Evolutionary conservation across 164 flowering plant species (phyloP), one percentile per base, ranked within the genome.

Genomic region (Liriodendron chinense): DNA sequence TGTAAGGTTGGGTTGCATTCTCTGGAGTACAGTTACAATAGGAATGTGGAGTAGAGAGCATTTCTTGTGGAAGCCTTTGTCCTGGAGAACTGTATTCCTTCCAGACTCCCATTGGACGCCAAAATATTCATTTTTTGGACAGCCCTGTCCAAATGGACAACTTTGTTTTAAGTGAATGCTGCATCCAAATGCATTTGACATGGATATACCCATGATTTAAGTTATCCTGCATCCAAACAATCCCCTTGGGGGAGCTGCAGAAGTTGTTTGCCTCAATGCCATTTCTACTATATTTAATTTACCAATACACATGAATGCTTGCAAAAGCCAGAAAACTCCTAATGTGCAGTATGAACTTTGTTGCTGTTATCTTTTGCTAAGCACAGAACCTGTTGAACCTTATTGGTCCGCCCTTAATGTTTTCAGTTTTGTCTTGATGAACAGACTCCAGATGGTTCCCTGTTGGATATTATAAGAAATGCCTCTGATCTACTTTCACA

Each of bases 401-500:
- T 8, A 69, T 47, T 47, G 28, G 22, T 68, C 53, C 6, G 9
- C 4, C 43, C 22, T 18, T 34, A 25, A 22, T 18, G 18, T 70
- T 22, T 23, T 70, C 34, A 49, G 24, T 26, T 43, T 64, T 61
- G 12, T 9, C 9, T 50, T 74, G 47, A 66, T 48, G 20, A 82
- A 85, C 94, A 96, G 99, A 96, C 99, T 73, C 99, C 99, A 65
- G 98, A 96, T 81, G 99, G 99, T 70, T 79, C 99, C 23, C 78
- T 94, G 64, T 80, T 96, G 86, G 99, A 96, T 82, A 87, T 94
- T 24, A 81, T 87, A 78, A 86, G 99, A 48, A 96, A 96, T 90
- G 96, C 97, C 9, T 87, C 89, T 85, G 99, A 96, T 80, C 76
- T 96, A 76, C 90, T 96, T 47, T 87, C 96, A 23, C 79, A 78